Evolutionary conservation across 768 basidiomycete species (phyloP), one percentile per base, ranked within the genome.

Genomic region (Ramaria sp.): DNA sequence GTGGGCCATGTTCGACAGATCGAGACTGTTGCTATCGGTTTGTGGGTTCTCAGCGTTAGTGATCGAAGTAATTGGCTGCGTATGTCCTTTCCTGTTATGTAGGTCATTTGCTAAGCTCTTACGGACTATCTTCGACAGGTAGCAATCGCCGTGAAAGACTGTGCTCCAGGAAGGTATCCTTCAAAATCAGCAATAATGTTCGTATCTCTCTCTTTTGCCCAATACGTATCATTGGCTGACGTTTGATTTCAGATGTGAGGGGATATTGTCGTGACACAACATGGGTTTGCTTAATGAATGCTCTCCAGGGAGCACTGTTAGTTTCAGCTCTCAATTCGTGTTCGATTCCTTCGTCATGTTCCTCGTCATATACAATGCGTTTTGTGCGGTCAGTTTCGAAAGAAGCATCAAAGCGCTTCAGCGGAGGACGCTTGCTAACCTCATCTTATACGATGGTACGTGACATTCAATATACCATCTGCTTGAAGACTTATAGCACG

Each of bases 1-100:
- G 12, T 52, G 51, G 51, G 51, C 51, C 12, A 52, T 52, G 51
- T 52, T 52, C 38, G 51, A 52, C 25, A 13, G 51, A 25, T 52
- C 51, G 4, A 6, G 28, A 20, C 18, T 52, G 12, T 43, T 52
- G n/a, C 51, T 52, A 6, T 41, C 51, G 4, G 13, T 52, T 18
- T 52, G 38, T 24, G 51, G 51, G 10, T 52, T 24, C 24, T 41
- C 24, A 28, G 51, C 51, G 42, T n/a, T 52, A n/a, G n/a, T 38
- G 15, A 34, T 52, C 28, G 51, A 43, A 30, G 51, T 9, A 24
- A n/a, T 52, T 28, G 18, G 43, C 28, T 20, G 51, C 8, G 51
- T 52, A 41, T 41, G 38, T 5, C 7, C 22, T 51, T 16, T 10
- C 7, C 8, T 34, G 32, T 34, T 41, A 22, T 41, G 1, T 4